These are phyloP conservation scores for Gynostemma pentaphyllum DNA, from an alignment of 306 rosid genomes.

Conservation along the genomic window DNA sequence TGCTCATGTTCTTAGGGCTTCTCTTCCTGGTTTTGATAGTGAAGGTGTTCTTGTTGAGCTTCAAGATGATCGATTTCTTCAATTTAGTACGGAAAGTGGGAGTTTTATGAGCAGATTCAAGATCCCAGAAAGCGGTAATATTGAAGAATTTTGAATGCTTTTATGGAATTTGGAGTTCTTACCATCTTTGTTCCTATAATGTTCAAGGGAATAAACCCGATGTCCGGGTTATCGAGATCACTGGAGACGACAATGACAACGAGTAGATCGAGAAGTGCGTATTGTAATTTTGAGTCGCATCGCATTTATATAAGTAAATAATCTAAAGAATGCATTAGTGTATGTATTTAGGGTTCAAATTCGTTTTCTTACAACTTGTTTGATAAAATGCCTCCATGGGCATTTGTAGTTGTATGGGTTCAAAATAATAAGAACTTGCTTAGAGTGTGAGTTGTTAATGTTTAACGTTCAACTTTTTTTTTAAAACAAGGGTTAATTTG, in stretches of 20 bases:
- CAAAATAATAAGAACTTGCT: too few species aligned
- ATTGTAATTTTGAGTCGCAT: too few species aligned
- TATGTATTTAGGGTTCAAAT: too few species aligned
- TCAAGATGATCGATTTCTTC: conserved; percentile 51
- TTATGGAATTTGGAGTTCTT: conserved; percentile 40
- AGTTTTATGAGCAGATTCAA: conserved; percentile 50
- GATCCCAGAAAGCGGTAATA: conserved; percentile 37
- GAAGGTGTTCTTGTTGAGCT: conserved; percentile 69
- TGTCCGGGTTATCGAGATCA: conserved; percentile 37
- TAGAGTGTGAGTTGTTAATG: too few species aligned
- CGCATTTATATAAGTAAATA: too few species aligned
- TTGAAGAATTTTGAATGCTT: conserved; percentile 38
- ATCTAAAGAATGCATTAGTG: too few species aligned
- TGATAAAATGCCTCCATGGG: too few species aligned
- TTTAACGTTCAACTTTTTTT: too few species aligned
- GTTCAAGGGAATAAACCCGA: neutral
- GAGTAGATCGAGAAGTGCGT: too few species aligned
- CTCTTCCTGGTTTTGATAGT: conserved; percentile 38
- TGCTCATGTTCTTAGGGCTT: conserved; percentile 35
- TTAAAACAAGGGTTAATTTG: too few species aligned
- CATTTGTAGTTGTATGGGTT: too few species aligned
- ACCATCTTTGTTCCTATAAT: conserved; percentile 44
- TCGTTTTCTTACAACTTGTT: too few species aligned
- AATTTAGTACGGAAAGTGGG: conserved; percentile 68
- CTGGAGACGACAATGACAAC: conserved; percentile 20